phyloP scores from a whole-genome alignment of 2,329 filamentous ascomycete species.

The Anisogramma anomala region DNA sequence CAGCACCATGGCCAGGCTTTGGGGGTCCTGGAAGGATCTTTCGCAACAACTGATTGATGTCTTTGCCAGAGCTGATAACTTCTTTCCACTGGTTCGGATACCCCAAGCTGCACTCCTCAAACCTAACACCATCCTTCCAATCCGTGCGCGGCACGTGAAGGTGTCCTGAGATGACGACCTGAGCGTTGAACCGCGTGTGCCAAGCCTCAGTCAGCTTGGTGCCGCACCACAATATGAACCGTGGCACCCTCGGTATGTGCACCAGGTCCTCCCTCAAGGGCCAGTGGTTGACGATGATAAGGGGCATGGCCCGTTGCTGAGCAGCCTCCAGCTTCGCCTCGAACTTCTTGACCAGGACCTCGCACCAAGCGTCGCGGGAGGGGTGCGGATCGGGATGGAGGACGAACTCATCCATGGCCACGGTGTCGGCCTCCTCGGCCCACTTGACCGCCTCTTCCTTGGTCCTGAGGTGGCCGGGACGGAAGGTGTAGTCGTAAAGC shows the following conservation, averaged over 20 bases:
- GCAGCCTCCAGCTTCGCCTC: constrained; percentile 22
- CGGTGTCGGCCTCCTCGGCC: constrained; percentile 26
- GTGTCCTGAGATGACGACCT: constrained; percentile 27
- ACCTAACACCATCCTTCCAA: constrained; percentile 27
- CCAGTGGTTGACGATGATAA: constrained; percentile 28
- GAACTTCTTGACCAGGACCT: constrained; percentile 19
- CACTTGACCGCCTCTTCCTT: constrained; percentile 32
- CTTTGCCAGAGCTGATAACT: constrained; percentile 19
- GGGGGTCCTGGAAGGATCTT: constrained; percentile 20
- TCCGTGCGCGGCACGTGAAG: constrained; percentile 28
- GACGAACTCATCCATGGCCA: constrained; percentile 28
- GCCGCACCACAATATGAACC: constrained; percentile 30
- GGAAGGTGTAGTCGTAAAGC: constrained; percentile 48
- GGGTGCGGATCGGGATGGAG: constrained; percentile 26
- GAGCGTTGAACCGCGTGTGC: constrained; percentile 25
- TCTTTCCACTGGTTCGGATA: constrained; percentile 28
- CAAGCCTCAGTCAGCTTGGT: constrained; percentile 25
- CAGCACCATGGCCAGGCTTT: constrained; percentile 2
- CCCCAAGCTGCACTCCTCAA: constrained; percentile 27
- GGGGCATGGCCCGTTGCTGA: constrained; percentile 14
- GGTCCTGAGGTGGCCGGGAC: constrained; percentile 33
- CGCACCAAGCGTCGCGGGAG: constrained; percentile 25
- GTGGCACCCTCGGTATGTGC: constrained; percentile 23
- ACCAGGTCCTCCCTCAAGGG: constrained; percentile 27
- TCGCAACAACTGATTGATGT: constrained; percentile 25